phyloP scores from a whole-genome alignment of 2,329 filamentous ascomycete species.

The Diplodia seriata region DNA sequence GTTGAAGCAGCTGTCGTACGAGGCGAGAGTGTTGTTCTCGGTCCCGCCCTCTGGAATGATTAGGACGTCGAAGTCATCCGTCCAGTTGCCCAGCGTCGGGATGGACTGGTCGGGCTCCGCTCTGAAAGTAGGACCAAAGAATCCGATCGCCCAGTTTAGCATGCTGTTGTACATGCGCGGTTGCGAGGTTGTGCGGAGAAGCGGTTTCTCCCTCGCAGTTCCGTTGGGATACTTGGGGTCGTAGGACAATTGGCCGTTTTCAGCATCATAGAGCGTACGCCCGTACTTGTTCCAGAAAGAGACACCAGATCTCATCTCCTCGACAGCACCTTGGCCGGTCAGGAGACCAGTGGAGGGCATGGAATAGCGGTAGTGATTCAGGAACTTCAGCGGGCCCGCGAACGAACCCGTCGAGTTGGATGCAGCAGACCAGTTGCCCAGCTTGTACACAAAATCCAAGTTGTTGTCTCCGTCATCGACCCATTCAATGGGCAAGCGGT shows the following conservation, averaged over 20 bases:
- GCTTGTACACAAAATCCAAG: constrained; percentile 57
- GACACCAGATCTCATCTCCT: constrained; percentile 59
- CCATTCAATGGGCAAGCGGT: constrained; percentile 58
- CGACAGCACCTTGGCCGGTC: constrained; percentile 58
- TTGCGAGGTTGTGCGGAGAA: constrained; percentile 62
- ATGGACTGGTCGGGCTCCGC: constrained; percentile 40
- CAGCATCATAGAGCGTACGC: constrained; percentile 59
- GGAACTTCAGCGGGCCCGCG: constrained; percentile 58
- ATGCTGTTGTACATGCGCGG: constrained; percentile 62
- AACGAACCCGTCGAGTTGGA: constrained; percentile 46
- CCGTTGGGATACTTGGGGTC: constrained; percentile 55
- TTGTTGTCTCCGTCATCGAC: constrained; percentile 60
- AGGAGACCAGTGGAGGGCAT: constrained; percentile 53
- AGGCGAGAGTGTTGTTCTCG: constrained; percentile 59
- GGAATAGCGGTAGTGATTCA: constrained; percentile 60
- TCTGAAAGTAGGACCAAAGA: constrained; percentile 59
- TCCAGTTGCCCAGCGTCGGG: constrained; percentile 50
- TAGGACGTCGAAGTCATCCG: constrained; percentile 56
- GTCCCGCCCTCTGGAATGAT: constrained; percentile 59
- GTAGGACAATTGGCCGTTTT: constrained; percentile 57
- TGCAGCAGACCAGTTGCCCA: constrained; percentile 52
- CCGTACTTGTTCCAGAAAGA: constrained; percentile 64
- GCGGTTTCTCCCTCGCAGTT: constrained; percentile 47
- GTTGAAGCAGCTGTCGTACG: constrained; percentile 59
- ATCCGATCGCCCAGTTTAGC: constrained; percentile 60